Evolutionary conservation across 345 rosid species (phyloP), one percentile per base, ranked within the genome.

Genomic region (Eucalyptus curtisii): DNA sequence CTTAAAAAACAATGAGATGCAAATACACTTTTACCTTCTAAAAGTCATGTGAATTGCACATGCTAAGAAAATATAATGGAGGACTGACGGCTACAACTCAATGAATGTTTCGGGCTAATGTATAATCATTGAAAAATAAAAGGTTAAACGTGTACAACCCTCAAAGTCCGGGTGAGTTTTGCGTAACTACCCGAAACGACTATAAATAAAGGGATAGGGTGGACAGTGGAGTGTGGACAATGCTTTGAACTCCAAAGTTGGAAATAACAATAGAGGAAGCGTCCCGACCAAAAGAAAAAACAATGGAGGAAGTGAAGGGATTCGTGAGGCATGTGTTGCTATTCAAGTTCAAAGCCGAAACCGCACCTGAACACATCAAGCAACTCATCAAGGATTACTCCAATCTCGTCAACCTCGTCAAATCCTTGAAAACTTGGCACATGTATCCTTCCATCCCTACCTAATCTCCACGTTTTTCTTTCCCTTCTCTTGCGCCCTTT

Each of bases 341-440:
- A 8, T 95, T 94, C 4, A 96, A 92, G 90, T 97, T 97, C 95
- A 97, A 96, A 91, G 95, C 92, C 1, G 98, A 87, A 66, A 91
- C 89, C 27, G 27, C 91, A 40, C 66, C 92, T 4, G 91, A 91
- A 6, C 91, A 93, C 89, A 90, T 95, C 53, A 93, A 95, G 31
- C 82, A 94, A 49, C 95, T 95, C 80, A 93, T 94, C 86, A 94
- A 93, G 53, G 96, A 90, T 30, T 96, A 92, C 89, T 95, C 99
- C 57, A 91, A 91, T 87, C 98, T 97, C 87, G 95, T 96, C 91
- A 92, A 92, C 86, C 95, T 90, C 87, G 92, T 96, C 91, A 91
- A 93, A 71, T 95, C 97, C 91, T 94, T 97, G 98, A 97, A 96
- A 88, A 91, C 94, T 92, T 97, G 95, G 89, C 93, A 94, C 84